Base-by-base conservation (phyloP, 768 basidiomycete genomes). In the Suillus plorans region DNA sequence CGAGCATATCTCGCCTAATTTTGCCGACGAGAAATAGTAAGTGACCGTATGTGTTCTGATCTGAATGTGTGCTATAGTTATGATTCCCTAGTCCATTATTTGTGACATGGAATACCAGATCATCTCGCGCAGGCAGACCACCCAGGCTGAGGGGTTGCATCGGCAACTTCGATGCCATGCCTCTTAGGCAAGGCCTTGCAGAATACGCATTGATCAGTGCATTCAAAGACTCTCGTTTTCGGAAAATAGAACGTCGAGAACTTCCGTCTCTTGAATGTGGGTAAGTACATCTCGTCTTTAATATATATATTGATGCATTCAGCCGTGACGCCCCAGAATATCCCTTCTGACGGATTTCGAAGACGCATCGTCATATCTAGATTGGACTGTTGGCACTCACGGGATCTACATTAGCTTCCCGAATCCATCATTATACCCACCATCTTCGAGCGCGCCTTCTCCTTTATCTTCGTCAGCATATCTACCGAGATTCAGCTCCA, bases 271-370 rank as follows among this genome's bases (percentile, higher is more conserved):
- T 99, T 62, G 89, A 95, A 78, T 98, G 96, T 89, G 84, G 84
- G 96, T 96, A 77, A 74, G 92, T 82, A 14, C 56, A 58, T 44
- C 37, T 42, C 18, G 57, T 28, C 59, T 62, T 37, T 36, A 47
- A 44, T 53, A 50, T 62, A 41, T 66, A 39, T 37, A 28, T 61
- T 36, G 25, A 16, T 57, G 34, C 47, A 49, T 36, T 36, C 2
- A 47, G 5, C 18, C 20, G 39, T 6, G 22, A 10, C 25, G 41
- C 41, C 31, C 58, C 74, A 97, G 96, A 64, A 82, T 99, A 65
- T 98, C 96, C 53, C 84, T 99, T 70, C 85, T 99, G 67, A 98
- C 96, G 16, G 86, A 98, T 74, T 97, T 98, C 76, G 94, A 95
- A 80, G 84, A 90, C 71, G 92, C 88, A 59, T 73, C 82, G 36